These are phyloP conservation scores for Didymosphaeria variabile DNA, from an alignment of 2,329 filamentous ascomycete genomes.

Conservation along the genomic window DNA sequence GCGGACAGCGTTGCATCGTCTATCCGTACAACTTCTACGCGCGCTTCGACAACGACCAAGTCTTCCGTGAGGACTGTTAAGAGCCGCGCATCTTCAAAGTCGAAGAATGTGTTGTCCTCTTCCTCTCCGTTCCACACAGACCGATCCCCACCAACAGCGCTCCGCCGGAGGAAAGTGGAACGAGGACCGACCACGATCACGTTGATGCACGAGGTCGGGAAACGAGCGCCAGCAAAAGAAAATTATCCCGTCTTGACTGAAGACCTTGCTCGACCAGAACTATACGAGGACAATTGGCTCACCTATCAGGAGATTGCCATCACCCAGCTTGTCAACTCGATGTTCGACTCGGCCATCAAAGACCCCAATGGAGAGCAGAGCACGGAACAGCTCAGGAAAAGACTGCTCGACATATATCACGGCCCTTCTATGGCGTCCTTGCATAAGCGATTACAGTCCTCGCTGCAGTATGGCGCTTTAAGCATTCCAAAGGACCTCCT, in stretches of 20 bases:
- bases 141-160: constrained; percentile 47
- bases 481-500: constrained; percentile 64
- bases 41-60: constrained; percentile 25
- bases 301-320: constrained; percentile 68
- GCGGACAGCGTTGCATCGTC: constrained; percentile 40
- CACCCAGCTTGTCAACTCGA: constrained; percentile 66
- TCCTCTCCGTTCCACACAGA: constrained; percentile 49
- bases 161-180: constrained; percentile 37
- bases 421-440: constrained; percentile 59
- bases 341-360: constrained; percentile 56
- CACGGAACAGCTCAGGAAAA: constrained; percentile 53
- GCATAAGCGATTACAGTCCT: constrained; percentile 67
- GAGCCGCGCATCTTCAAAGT: constrained; percentile 30
- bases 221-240: constrained; percentile 35
- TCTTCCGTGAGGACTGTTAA: constrained; percentile 33
- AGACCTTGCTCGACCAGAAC: constrained; percentile 63
- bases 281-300: constrained; percentile 72
- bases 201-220: constrained; percentile 44
- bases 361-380: constrained; percentile 39
- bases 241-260: constrained; percentile 64
- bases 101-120: constrained; percentile 33
- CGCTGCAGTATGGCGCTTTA: constrained; percentile 65
- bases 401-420: constrained; percentile 64
- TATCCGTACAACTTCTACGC: constrained; percentile 34
- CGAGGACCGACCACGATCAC: constrained; percentile 42